Base-by-base conservation (phyloP, 148 eudicot genomes). In the Rhododendron mucronatum region DNA sequence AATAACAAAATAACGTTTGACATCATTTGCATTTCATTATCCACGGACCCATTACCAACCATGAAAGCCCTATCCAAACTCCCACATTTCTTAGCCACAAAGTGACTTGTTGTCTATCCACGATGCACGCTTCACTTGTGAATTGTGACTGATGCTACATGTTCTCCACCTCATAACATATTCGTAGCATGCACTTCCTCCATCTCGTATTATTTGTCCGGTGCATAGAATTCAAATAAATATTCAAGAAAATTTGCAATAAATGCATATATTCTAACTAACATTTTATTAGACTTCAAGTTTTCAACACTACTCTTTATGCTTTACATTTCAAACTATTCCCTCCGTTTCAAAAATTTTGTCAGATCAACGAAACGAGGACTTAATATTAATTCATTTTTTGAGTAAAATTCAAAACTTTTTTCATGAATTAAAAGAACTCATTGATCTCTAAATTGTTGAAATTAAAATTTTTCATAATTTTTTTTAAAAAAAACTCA, bases 31-130 rank as follows among this genome's bases (percentile, higher is more conserved):
- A 4, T 55, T 4, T 16, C 44, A 28, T 39, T 37, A 1, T 44
- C 20, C 28, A 18, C 37, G 16, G 1, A 44, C 37, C 75, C 39
- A 83, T 78, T 78, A 48, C 85, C 35, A 78, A 74, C 88, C 88
- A 65, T 47, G 50, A 33, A 87, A 87, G 78, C 69, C 86, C 88
- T 87, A 87, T 87, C 88, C 86, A 26, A 83, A 37, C 35, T 67
- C 18, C 82, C 23, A 78, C 55, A 83, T 87, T 33, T 83, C 83
- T 35, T 79, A 78, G 88, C 88, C 88, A 87, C 88, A 87, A 73
- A 87, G 83, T 50, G 76, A 74, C 45, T 51, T 69, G 6, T 69
- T 69, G 41, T 61, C 73, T 41, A 79, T 67, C 76, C 15, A 2
- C 9, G 14, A 33, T 33, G 41, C 21, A 4, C 50, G 9, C 21